These are phyloP conservation scores for Magnolia changhungtana DNA, from an alignment of 164 flowering plant genomes.

Conservation along the genomic window DNA sequence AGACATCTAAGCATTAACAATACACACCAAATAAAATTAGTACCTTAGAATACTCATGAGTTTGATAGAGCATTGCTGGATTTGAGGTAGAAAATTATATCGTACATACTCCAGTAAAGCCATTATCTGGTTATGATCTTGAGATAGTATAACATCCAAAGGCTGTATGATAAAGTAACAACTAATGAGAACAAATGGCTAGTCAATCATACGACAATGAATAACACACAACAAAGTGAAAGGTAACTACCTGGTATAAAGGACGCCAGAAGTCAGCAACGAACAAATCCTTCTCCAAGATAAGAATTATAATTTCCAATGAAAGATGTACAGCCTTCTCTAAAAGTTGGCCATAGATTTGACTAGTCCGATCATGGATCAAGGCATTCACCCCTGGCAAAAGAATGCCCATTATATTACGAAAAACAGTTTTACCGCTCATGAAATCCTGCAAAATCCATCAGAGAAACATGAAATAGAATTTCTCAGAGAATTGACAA, in stretches of 20 bases:
- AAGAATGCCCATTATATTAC: slow-evolving; percentile 84
- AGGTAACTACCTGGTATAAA: slow-evolving; percentile 62
- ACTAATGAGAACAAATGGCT: not conserved
- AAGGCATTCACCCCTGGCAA: slow-evolving; percentile 70
- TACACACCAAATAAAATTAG: not conserved
- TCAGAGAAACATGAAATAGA: not conserved
- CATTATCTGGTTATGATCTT: slow-evolving; percentile 80
- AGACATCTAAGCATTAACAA: not conserved
- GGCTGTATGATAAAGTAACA: slow-evolving; percentile 51
- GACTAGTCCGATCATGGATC: slow-evolving; percentile 63
- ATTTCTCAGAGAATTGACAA: not conserved
- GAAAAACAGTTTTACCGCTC: slow-evolving; percentile 87
- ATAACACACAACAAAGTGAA: not conserved
- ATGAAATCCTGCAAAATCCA: slow-evolving; percentile 77
- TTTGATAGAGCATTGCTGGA: slow-evolving; percentile 84
- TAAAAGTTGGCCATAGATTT: slow-evolving; percentile 73
- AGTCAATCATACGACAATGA: not conserved
- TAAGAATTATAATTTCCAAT: slow-evolving; percentile 76
- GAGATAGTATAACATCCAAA: slow-evolving; percentile 82
- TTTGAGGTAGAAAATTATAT: slow-evolving; percentile 75
- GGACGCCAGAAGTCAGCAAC: slow-evolving; percentile 97
- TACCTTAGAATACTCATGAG: slow-evolving; percentile 85
- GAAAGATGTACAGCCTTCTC: slow-evolving; percentile 90
- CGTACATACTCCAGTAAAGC: slow-evolving; percentile 89
- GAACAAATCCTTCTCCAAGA: slow-evolving; percentile 70